Conservation (phyloP, 2,329 filamentous ascomycete species). For the Stagonosporopsis vannaccii region DNA sequence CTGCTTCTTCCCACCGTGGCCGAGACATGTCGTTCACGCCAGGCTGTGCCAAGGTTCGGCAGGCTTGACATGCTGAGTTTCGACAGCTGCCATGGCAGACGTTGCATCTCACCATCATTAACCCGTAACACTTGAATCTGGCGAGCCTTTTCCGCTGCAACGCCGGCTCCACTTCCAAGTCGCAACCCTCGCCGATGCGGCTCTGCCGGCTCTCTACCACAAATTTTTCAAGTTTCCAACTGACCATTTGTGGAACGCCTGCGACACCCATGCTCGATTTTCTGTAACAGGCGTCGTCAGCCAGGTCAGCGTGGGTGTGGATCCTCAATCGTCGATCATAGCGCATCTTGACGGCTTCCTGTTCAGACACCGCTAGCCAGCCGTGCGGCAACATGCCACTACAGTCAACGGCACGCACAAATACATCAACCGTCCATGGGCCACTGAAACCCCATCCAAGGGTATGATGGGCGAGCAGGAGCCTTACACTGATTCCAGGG, state of each 20-base stretch:
- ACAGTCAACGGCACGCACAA: background rate
- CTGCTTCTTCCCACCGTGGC: slow-evolving; percentile 1
- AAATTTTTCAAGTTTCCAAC: background rate
- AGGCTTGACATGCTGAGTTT: background rate
- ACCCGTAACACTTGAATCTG: background rate
- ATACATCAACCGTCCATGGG: background rate
- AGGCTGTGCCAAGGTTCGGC: slow-evolving; percentile 8
- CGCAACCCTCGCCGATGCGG: slow-evolving; percentile 1
- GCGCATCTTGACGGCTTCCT: slow-evolving; percentile 14
- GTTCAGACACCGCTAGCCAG: background rate
- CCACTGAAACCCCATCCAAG: background rate
- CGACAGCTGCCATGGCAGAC: slow-evolving; percentile 2
- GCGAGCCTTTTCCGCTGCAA: background rate
- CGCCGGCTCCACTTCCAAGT: slow-evolving; percentile 13
- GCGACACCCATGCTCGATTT: slow-evolving; percentile 7
- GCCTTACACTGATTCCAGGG: background rate
- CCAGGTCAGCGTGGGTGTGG: slow-evolving; percentile 11
- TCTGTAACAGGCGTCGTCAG: slow-evolving; percentile 18
- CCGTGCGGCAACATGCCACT: background rate
- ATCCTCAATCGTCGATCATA: slow-evolving; percentile 12
- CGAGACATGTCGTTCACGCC: slow-evolving; percentile 11
- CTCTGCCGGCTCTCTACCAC: slow-evolving; percentile 8
- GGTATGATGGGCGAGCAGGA: background rate
- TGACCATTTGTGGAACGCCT: slow-evolving; percentile 8
- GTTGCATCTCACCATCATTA: background rate